Evolutionary conservation across 257 asterid genomes (phyloP).

Genomic region (Oldenlandia corymbosa): DNA sequence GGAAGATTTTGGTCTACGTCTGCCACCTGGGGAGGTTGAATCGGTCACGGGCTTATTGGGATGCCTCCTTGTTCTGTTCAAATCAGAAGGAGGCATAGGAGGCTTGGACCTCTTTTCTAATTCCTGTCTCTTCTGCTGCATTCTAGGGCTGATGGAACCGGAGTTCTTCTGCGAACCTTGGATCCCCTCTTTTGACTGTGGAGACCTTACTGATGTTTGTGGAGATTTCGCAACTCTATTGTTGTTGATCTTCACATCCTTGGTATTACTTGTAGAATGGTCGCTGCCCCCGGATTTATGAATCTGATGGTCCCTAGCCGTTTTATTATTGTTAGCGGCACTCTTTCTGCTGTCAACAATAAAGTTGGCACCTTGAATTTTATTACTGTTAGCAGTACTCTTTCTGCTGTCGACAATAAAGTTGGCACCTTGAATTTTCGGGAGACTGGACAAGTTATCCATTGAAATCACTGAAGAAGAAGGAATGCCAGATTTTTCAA

Average conservation of each 20-base stretch:
- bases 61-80: conserved; percentile 48
- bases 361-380: conserved; percentile 31
- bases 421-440: conserved; percentile 31
- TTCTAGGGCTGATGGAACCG: conserved; percentile 67
- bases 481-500: conserved; percentile 55
- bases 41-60: conserved; percentile 51
- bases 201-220: conserved; percentile 42
- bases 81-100: conserved; percentile 60
- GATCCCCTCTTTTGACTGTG: conserved; percentile 46
- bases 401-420: conserved; percentile 33
- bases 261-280: conserved; percentile 28
- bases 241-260: conserved; percentile 33
- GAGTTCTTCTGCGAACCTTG: conserved; percentile 39
- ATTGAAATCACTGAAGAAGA: conserved; percentile 55
- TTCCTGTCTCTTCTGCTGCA: conserved; percentile 63
- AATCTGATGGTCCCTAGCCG: conserved; percentile 29
- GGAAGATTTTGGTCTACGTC: conserved; percentile 46
- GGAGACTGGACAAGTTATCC: conserved; percentile 37
- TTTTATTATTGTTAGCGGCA: conserved; percentile 22
- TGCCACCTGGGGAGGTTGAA: conserved; percentile 68
- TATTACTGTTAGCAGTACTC: conserved; percentile 21
- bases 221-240: conserved; percentile 31
- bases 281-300: conserved; percentile 33
- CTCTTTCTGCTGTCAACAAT: conserved; percentile 34
- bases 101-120: conserved; percentile 63